Base-by-base conservation (phyloP, 345 rosid species). In the Luvunga scandens region DNA sequence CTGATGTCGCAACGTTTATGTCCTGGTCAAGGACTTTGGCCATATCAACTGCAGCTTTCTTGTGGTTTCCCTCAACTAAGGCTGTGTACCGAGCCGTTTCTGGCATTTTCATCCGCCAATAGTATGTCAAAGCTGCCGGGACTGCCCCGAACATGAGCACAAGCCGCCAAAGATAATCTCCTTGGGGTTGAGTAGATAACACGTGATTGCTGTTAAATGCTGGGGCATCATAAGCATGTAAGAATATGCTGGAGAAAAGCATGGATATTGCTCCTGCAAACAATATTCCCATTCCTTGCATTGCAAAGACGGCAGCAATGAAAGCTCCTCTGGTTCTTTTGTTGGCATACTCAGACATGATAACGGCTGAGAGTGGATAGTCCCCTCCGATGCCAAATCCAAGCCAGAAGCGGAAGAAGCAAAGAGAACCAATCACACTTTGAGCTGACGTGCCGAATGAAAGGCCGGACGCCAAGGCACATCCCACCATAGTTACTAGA, bases 391-490 rank as follows among this genome's bases (percentile, higher is more conserved):
- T 93, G 33, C 97, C 95, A 12, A 91, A 91, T 2, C 95, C 95
- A 0, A 91, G 95, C 97, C 97, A 93, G 83, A 91, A 91, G 53
- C 97, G 87, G 78, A 93, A 93, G 90, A 91, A 93, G 81, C 97
- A 93, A 19, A 93, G 91, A 33, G 85, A 82, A 6, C 79, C 84
- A 22, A 90, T 73, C 39, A 88, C 91, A 64, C 90, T 83, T 5
- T 79, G 69, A 2, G 90, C 53, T 6, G 89, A 80, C 22, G 87
- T 77, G 1, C 97, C 94, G 21, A 91, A 81, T 19, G 94, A 91
- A 53, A 91, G 87, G 24, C 97, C 95, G 1, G 95, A 93, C 2
- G 87, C 88, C 19, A 93, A 7, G 9, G 97, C 91, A 76, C 94
- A 91, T 3, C 91, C 90, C 13, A 90, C 92, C 97, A 91, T 90